Conservation (phyloP, 805 yeast genomes). For the Cyberlindnera mrakii region DNA sequence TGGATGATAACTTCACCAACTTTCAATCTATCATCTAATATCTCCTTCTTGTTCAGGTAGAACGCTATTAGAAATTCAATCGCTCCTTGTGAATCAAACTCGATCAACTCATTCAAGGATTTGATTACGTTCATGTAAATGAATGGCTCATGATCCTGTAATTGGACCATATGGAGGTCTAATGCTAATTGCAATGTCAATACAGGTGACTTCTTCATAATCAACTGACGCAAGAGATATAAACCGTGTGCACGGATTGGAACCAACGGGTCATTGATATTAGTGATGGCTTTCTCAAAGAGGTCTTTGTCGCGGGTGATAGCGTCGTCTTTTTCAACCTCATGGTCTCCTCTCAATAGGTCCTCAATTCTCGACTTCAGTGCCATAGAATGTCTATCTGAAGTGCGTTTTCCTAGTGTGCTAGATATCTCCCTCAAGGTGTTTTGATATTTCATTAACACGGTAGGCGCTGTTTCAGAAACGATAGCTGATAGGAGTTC, state of each 20-base stretch:
- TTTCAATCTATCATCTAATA: constrained; percentile 40
- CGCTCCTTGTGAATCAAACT: constrained; percentile 32
- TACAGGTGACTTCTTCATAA: constrained; percentile 43
- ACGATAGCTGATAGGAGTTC: constrained; percentile 33
- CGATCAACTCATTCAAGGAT: constrained; percentile 61
- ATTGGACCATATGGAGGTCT: constrained; percentile 53
- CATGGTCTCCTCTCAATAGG: constrained; percentile 8
- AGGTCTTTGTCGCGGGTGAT: constrained; percentile 28
- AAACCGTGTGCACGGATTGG: constrained; percentile 89
- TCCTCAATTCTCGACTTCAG: constrained; percentile 15
- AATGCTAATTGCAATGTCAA: constrained; percentile 49
- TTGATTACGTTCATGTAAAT: constrained; percentile 80
- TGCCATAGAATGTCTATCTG: constrained; percentile 13
- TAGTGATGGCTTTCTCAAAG: constrained; percentile 55
- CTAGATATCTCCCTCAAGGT: constrained; percentile 27
- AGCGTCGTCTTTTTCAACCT: constrained; percentile 5
- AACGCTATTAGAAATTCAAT: constrained; percentile 32
- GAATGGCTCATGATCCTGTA: constrained; percentile 80
- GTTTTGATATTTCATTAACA: constrained; percentile 15
- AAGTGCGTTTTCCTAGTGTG: constrained; percentile 9
- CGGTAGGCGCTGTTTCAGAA: constrained; percentile 21
- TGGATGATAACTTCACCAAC: constrained; percentile 77
- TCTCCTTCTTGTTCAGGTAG: constrained; percentile 23
- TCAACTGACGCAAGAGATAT: constrained; percentile 50
- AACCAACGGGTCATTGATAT: constrained; percentile 69